A percentile compares a stretch with the other conserved stretches of the same genome.
Evolutionary conservation across 2,329 filamentous ascomycete species (phyloP).

Genomic region (Ophiocordyceps camponoti-floridani): DNA sequence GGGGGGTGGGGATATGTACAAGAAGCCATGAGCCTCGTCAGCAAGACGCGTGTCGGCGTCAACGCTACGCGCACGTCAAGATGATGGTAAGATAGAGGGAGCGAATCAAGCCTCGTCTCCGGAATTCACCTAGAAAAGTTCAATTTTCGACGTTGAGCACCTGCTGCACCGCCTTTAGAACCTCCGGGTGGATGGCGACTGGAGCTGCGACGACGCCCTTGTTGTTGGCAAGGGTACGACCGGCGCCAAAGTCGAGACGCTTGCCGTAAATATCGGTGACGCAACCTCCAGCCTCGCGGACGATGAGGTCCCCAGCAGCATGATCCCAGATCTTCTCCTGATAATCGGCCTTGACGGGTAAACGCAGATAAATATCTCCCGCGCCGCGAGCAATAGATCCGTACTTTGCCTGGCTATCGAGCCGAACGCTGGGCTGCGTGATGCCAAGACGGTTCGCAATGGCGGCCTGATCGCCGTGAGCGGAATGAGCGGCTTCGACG

Average conservation of each 20-base stretch:
- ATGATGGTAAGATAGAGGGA: too few relatives aligned
- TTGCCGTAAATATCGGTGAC: conserved; percentile 83
- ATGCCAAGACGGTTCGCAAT: conserved; percentile 74
- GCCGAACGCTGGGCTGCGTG: conserved; percentile 72
- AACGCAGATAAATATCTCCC: conserved; percentile 81
- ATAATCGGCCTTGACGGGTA: conserved; percentile 75
- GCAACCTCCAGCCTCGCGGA: conserved; percentile 79
- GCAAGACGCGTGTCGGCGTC: too few relatives aligned
- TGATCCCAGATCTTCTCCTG: conserved; percentile 99
- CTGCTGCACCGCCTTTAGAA: conserved; percentile 67
- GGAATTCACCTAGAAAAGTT: neutral
- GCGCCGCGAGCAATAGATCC: conserved; percentile 85
- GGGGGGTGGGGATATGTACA: too few relatives aligned
- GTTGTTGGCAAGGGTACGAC: conserved; percentile 73
- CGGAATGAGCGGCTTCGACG: conserved; percentile 83
- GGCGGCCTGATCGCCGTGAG: conserved; percentile 70
- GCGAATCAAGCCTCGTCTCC: too few relatives aligned
- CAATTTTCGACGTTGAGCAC: conserved; percentile 35
- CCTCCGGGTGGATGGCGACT: conserved; percentile 52
- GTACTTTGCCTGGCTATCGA: conserved; percentile 98
- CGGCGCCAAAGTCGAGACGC: conserved; percentile 68
- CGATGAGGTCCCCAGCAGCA: conserved; percentile 84
- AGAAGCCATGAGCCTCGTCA: too few relatives aligned
- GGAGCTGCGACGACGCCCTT: conserved; percentile 89
- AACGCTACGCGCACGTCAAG: too few relatives aligned